Percentiles rank a stretch among this genome's conserved stretches.
Evolutionary conservation across 1,284 basidiomycete genomes (phyloP).

Genomic region (Cerioporus squamosus): DNA sequence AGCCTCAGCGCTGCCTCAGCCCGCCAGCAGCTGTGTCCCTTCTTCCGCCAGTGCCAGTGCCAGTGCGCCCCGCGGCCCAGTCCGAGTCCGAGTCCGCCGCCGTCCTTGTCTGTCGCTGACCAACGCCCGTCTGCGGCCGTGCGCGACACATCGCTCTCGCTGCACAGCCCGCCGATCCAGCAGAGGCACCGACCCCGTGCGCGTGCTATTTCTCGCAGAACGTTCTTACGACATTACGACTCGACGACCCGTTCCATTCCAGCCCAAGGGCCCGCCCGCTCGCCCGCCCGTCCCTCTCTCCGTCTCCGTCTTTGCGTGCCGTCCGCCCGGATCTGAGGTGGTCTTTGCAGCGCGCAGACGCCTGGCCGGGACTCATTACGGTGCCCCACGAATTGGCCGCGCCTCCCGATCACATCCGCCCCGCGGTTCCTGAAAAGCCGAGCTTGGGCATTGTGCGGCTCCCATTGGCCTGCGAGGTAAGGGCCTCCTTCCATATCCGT

Average conservation of each 20-base stretch:
- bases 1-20: too few relatives aligned
- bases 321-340: too few relatives aligned
- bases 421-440: constrained; percentile 20
- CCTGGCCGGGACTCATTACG: constrained; percentile 14
- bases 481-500: constrained; percentile 17
- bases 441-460: constrained; percentile 12
- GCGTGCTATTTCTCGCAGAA: neutral
- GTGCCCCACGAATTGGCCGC: constrained; percentile 15
- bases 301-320: too few relatives aligned
- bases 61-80: neutral
- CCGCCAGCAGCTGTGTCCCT: neutral
- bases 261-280: too few relatives aligned
- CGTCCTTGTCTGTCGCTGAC: too few relatives aligned
- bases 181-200: neutral
- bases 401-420: constrained; percentile 25
- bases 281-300: too few relatives aligned
- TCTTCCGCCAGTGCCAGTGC: neutral
- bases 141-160: constrained; percentile 1
- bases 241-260: constrained; percentile 21
- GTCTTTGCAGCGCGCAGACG: neutral
- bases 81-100: too few relatives aligned
- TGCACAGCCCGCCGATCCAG: constrained; percentile 21
- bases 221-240: constrained; percentile 17
- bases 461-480: constrained; percentile 24
- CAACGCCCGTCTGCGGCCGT: neutral